Evolutionary conservation across 352 stramenopile genomes (phyloP).

Genomic region (Phytophthora pluvialis): DNA sequence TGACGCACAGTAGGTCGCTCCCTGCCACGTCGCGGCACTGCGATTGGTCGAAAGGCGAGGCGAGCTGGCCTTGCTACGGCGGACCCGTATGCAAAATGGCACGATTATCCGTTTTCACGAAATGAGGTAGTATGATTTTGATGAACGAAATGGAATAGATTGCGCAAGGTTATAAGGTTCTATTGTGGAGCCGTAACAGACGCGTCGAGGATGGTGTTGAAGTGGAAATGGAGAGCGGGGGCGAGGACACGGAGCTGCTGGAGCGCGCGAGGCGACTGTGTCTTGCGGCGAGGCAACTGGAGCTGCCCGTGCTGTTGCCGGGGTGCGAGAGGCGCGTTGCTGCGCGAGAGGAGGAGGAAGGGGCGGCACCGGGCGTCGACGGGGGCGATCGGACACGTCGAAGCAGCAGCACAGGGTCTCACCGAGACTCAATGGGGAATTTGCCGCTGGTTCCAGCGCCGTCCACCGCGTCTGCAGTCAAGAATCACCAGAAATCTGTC

Average conservation of each 20-base stretch:
- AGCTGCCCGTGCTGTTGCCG: conserved; percentile 4
- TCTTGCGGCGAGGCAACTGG: conserved; percentile 33
- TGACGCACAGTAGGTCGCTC: conserved; percentile 8
- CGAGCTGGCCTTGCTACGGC: neutral
- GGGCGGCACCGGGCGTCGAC: neutral
- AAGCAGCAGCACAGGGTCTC: conserved; percentile 4
- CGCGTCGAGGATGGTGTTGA: conserved; percentile 13
- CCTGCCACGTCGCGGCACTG: neutral
- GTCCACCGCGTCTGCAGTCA: neutral
- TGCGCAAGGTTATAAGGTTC: neutral
- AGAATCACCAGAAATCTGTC: neutral
- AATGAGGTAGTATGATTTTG: neutral
- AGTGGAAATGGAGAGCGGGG: conserved; percentile 10
- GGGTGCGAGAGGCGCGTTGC: neutral
- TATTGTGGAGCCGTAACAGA: neutral
- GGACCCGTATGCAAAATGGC: neutral
- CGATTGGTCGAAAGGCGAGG: conserved; percentile 28
- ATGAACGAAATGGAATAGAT: neutral
- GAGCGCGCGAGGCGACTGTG: conserved; percentile 52
- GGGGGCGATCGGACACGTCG: neutral
- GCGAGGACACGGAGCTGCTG: conserved; percentile 40
- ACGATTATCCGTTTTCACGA: neutral
- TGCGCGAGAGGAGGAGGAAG: neutral
- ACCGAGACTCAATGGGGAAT: neutral
- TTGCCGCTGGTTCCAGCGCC: conserved; percentile 5